These are phyloP conservation scores for Coccomyxa sp. DNA, from an alignment of 139 green algal genomes.

Conservation along the genomic window DNA sequence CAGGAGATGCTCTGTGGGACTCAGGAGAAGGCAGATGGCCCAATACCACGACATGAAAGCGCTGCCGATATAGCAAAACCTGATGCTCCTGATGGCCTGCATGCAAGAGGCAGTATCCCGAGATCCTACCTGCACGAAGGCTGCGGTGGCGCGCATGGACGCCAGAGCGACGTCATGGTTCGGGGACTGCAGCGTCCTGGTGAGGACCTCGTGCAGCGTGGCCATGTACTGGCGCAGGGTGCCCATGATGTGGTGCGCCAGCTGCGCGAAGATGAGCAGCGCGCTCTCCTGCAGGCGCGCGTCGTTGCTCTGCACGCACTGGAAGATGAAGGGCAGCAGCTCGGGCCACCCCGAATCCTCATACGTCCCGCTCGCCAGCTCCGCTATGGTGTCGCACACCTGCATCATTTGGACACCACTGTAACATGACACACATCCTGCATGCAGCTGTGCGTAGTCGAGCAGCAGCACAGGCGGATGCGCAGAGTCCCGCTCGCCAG, in stretches of 20 bases:
- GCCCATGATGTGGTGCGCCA: constrained; percentile 70
- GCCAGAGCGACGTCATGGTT: constrained; percentile 58
- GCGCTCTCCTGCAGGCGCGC: constrained; percentile 46
- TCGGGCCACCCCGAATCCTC: constrained; percentile 80
- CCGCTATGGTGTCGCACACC: constrained; percentile 80
- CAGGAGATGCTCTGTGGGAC: no score
- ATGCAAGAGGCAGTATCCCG: not conserved
- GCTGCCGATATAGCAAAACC: no score
- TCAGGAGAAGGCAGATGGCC: no score
- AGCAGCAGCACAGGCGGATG: no score
- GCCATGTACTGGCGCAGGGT: constrained; percentile 61
- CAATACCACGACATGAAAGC: no score
- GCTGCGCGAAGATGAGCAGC: constrained; percentile 65
- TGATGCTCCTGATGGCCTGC: not conserved
- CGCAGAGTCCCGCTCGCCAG: constrained; percentile 66
- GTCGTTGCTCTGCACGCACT: constrained; percentile 54
- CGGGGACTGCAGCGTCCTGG: constrained; percentile 33
- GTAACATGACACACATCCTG: no score
- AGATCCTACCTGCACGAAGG: constrained; percentile 75
- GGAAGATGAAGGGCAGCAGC: constrained; percentile 89
- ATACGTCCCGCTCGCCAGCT: constrained; percentile 68
- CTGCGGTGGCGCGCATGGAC: constrained; percentile 57
- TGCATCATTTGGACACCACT: no score
- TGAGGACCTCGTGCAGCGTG: constrained; percentile 45
- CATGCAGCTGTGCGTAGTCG: no score